phyloP scores from a whole-genome alignment of 805 yeast species.

The Saccharomyces jurei region DNA sequence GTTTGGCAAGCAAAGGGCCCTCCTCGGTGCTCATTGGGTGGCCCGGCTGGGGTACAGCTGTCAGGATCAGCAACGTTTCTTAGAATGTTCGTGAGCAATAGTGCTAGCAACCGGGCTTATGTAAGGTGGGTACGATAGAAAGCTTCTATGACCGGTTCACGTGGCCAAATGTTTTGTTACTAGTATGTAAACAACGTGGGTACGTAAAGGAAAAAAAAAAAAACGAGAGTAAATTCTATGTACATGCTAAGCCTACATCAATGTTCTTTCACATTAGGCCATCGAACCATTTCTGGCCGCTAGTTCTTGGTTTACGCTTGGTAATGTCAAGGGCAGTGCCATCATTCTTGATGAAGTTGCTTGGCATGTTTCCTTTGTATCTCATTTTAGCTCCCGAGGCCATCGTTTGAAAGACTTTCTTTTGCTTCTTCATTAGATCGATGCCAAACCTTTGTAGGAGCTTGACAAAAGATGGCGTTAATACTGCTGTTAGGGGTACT shows the following conservation, averaged over 20 bases:
- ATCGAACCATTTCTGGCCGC: constrained; percentile 29
- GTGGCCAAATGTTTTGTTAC: not conserved
- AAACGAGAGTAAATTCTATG: not conserved
- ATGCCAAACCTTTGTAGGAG: constrained; percentile 22
- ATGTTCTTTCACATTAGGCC: constrained; percentile 21
- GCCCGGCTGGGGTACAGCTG: not conserved
- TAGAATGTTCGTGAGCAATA: not conserved
- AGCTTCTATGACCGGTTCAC: not conserved
- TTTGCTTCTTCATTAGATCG: constrained; percentile 23
- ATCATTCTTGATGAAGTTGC: constrained; percentile 35
- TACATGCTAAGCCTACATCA: not conserved
- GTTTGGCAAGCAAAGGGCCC: not conserved
- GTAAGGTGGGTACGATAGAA: not conserved
- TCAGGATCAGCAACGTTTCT: not conserved
- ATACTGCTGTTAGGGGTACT: constrained; percentile 83
- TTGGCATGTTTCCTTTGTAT: constrained; percentile 26
- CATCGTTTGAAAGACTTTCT: constrained; percentile 38
- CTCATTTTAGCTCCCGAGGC: constrained; percentile 29
- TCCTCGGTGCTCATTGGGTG: not conserved
- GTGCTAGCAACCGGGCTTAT: not conserved
- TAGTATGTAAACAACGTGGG: not conserved
- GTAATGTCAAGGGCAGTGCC: constrained; percentile 36
- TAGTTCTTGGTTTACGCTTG: constrained; percentile 30
- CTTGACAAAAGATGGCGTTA: constrained; percentile 57
- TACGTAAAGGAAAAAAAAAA: not conserved